Evolutionary conservation across 768 basidiomycete genomes (phyloP).

Genomic region (Neoboletus brunneissimus): DNA sequence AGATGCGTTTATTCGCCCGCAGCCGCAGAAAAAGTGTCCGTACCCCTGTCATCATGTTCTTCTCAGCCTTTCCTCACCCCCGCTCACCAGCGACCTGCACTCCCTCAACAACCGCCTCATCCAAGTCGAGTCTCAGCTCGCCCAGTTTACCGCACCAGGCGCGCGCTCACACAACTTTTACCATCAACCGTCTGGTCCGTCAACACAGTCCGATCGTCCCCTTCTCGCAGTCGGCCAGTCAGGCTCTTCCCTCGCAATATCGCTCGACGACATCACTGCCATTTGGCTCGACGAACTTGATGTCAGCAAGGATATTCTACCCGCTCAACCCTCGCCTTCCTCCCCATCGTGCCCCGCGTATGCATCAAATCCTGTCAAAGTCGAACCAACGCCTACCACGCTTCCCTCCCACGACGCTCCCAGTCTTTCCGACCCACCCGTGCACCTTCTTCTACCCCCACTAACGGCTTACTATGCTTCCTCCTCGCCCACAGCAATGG

Average conservation of each 20-base stretch:
- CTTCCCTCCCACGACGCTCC: slow-evolving; percentile 24
- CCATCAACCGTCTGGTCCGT: slow-evolving; percentile 12
- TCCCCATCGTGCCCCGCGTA: slow-evolving; percentile 17
- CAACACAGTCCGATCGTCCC: slow-evolving; percentile 24
- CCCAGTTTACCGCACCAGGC: slow-evolving; percentile 41
- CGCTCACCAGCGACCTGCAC: slow-evolving; percentile 60
- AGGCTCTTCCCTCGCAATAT: slow-evolving; percentile 50
- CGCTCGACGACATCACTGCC: slow-evolving; percentile 53
- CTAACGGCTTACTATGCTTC: slow-evolving; percentile 20
- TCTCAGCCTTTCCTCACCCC: not conserved
- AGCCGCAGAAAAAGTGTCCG: slow-evolving; percentile 82
- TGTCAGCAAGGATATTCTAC: slow-evolving; percentile 27
- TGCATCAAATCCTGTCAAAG: slow-evolving; percentile 29
- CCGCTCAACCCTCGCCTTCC: slow-evolving; percentile 15
- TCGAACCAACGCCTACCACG: slow-evolving; percentile 32
- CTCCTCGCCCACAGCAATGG: slow-evolving; percentile 22
- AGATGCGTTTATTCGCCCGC: slow-evolving; percentile 78
- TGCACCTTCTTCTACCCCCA: slow-evolving; percentile 22
- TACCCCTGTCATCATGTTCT: slow-evolving; percentile 11
- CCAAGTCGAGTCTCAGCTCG: slow-evolving; percentile 60
- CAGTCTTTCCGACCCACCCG: slow-evolving; percentile 19
- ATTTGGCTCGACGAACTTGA: slow-evolving; percentile 63
- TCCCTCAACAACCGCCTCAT: slow-evolving; percentile 79
- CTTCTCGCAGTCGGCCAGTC: slow-evolving; percentile 38
- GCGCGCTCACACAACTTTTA: slow-evolving; percentile 21